These are phyloP conservation scores for Naganishia sp. DNA, from an alignment of 1,284 basidiomycete species.

Conservation along the genomic window DNA sequence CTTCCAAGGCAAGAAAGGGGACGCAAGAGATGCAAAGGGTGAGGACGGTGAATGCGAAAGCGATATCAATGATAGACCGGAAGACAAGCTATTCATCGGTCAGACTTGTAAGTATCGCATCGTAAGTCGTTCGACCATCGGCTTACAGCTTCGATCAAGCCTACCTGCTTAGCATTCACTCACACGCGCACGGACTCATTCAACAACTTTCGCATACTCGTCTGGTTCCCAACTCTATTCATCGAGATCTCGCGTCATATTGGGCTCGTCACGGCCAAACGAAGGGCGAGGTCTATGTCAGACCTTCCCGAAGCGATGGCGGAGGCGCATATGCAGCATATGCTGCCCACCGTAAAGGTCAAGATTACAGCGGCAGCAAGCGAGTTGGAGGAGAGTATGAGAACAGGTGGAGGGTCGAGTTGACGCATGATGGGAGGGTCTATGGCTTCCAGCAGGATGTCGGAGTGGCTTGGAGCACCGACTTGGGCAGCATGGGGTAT, in stretches of 20 bases:
- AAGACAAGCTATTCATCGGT: slow-evolving; percentile 32
- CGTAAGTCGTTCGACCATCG: background rate
- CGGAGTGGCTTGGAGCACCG: slow-evolving; percentile 44
- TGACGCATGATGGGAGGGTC: slow-evolving; percentile 49
- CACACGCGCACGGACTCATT: slow-evolving; percentile 26
- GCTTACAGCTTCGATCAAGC: slow-evolving; percentile 14
- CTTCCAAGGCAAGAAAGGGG: slow-evolving; percentile 3
- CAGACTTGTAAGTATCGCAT: slow-evolving; percentile 25
- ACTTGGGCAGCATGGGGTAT: slow-evolving; percentile 48
- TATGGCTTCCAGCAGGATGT: slow-evolving; percentile 47
- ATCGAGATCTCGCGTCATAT: slow-evolving; percentile 49
- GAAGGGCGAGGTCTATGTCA: slow-evolving; percentile 36
- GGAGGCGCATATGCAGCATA: slow-evolving; percentile 24
- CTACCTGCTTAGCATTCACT: slow-evolving; percentile 31
- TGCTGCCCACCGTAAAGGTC: slow-evolving; percentile 3
- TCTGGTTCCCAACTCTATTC: slow-evolving; percentile 46
- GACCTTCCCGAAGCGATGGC: slow-evolving; percentile 22
- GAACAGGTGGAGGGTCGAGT: slow-evolving; percentile 47
- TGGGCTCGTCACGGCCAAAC: slow-evolving; percentile 45
- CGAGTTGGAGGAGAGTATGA: slow-evolving; percentile 30
- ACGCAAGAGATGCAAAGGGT: background rate
- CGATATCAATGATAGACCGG: slow-evolving; percentile 33
- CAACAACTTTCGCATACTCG: slow-evolving; percentile 29
- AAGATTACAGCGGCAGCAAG: slow-evolving; percentile 5
- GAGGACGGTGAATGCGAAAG: slow-evolving; percentile 30